phyloP scores from a whole-genome alignment of 1,284 basidiomycete genomes.

The Cutaneotrichosporon curvatum region DNA sequence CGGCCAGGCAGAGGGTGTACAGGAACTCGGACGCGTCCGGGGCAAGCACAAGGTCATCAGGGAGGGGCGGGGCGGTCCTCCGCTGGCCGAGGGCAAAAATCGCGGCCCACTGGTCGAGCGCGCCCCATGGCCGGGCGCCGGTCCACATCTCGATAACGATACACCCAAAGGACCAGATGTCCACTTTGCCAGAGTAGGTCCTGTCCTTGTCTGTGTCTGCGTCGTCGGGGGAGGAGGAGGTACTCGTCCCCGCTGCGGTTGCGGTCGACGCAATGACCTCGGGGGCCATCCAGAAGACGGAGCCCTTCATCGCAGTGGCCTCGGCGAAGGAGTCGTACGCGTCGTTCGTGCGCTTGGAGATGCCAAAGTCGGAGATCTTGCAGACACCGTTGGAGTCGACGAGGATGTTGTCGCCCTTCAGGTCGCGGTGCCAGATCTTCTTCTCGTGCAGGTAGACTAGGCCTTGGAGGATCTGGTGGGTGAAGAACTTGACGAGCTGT shows the following conservation, averaged over 20 bases:
- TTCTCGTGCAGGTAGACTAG: constrained; percentile 87
- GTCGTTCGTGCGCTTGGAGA: constrained; percentile 75
- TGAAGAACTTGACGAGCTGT: constrained; percentile 86
- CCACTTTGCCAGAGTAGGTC: constrained; percentile 93
- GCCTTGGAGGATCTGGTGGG: constrained; percentile 82
- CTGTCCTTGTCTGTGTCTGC: constrained; percentile 27
- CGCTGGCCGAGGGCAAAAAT: constrained; percentile 54
- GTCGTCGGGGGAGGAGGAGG: constrained; percentile 50
- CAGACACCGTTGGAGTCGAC: constrained; percentile 88
- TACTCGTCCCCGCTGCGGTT: no score
- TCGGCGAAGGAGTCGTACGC: constrained; percentile 68
- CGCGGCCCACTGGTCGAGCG: constrained; percentile 80
- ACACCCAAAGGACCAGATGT: constrained; percentile 97
- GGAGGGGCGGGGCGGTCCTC: constrained; percentile 63
- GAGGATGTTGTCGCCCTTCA: constrained; percentile 97
- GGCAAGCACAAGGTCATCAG: constrained; percentile 68
- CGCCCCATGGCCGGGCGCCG: constrained; percentile 85
- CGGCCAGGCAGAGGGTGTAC: constrained; percentile 77
- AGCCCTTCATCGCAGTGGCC: constrained; percentile 88
- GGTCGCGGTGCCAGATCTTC: constrained; percentile 90
- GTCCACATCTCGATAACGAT: constrained; percentile 98
- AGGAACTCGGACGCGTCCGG: constrained; percentile 78
- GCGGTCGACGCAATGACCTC: constrained; percentile 60
- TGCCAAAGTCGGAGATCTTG: constrained; percentile 94
- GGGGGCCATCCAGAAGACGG: constrained; percentile 99